phyloP scores from a whole-genome alignment of 805 yeast genomes.

The Metschnikowia kofuensis region DNA sequence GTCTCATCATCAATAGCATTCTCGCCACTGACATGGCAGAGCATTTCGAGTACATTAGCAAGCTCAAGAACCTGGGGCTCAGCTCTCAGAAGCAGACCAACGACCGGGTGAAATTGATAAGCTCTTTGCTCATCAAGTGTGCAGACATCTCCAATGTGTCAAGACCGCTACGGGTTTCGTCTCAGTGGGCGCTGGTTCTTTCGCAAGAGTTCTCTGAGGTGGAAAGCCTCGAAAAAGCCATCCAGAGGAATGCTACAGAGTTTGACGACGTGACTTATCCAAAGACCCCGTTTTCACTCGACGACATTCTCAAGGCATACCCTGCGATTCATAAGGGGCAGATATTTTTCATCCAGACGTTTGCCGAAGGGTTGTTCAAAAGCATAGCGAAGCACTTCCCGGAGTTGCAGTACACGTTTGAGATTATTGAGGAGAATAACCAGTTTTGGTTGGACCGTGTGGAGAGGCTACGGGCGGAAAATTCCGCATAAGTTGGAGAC shows the following conservation, averaged over 20 bases:
- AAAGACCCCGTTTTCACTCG: conserved; percentile 38
- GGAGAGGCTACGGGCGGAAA: not conserved
- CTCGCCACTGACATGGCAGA: conserved; percentile 85
- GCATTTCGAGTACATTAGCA: conserved; percentile 68
- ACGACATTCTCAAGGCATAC: conserved; percentile 43
- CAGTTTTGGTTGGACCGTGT: conserved; percentile 48
- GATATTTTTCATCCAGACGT: conserved; percentile 75
- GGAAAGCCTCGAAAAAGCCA: conserved; percentile 44
- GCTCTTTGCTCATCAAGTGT: conserved; percentile 78
- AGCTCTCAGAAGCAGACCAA: conserved; percentile 18
- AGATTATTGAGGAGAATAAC: conserved; percentile 52
- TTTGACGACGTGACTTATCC: conserved; percentile 22
- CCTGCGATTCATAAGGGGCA: conserved; percentile 68
- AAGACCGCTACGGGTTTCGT: conserved; percentile 68
- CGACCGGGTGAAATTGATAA: conserved; percentile 43
- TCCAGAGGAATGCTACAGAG: conserved; percentile 10
- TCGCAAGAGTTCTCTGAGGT: conserved; percentile 76
- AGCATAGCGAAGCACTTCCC: conserved; percentile 63
- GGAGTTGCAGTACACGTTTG: conserved; percentile 53
- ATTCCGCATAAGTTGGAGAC: not conserved
- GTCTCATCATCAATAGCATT: conserved; percentile 35
- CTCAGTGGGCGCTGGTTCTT: conserved; percentile 84
- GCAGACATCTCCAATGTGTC: conserved; percentile 96
- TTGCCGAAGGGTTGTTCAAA: conserved; percentile 74
- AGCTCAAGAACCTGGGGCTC: conserved; percentile 38